Conservation (phyloP, 2,329 filamentous ascomycete species). For the Nothophoma quercina region DNA sequence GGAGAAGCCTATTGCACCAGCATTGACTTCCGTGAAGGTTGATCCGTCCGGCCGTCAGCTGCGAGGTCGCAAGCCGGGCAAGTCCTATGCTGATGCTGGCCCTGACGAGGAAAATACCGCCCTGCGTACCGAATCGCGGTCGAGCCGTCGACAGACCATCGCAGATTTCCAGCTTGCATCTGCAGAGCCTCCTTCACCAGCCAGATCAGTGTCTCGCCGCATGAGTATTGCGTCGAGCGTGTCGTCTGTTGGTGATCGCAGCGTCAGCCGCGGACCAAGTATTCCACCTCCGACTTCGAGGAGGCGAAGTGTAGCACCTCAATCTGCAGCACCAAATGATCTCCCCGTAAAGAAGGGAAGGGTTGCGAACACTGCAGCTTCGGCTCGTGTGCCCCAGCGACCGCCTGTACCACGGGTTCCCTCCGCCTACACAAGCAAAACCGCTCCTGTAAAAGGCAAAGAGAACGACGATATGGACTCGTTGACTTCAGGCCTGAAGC, state of each 20-base stretch:
- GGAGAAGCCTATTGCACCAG: slow-evolving; percentile 56
- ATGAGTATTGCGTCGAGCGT: slow-evolving; percentile 56
- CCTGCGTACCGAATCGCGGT: slow-evolving; percentile 33
- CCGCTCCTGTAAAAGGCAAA: slow-evolving; percentile 28
- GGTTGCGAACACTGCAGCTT: slow-evolving; percentile 49
- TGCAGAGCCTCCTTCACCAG: slow-evolving; percentile 29
- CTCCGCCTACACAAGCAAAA: slow-evolving; percentile 42
- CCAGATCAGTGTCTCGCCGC: slow-evolving; percentile 46
- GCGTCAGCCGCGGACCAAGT: slow-evolving; percentile 46
- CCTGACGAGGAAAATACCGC: slow-evolving; percentile 45
- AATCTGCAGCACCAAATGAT: slow-evolving; percentile 37
- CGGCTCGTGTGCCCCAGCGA: slow-evolving; percentile 42
- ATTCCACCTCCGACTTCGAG: slow-evolving; percentile 47
- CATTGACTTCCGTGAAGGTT: slow-evolving; percentile 49
- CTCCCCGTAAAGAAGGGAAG: slow-evolving; percentile 69
- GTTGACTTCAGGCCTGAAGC: slow-evolving; percentile 62
- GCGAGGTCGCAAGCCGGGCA: slow-evolving; percentile 69
- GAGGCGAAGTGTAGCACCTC: slow-evolving; percentile 38
- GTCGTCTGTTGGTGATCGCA: slow-evolving; percentile 48
- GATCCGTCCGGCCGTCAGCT: slow-evolving; percentile 67
- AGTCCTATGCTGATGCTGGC: slow-evolving; percentile 63
- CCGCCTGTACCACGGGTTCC: slow-evolving; percentile 55
- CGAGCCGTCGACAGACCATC: slow-evolving; percentile 50
- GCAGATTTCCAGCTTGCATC: slow-evolving; percentile 44
- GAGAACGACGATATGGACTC: slow-evolving; percentile 55